Conservation (phyloP, 306 rosid genomes). For the Senna siamea region DNA sequence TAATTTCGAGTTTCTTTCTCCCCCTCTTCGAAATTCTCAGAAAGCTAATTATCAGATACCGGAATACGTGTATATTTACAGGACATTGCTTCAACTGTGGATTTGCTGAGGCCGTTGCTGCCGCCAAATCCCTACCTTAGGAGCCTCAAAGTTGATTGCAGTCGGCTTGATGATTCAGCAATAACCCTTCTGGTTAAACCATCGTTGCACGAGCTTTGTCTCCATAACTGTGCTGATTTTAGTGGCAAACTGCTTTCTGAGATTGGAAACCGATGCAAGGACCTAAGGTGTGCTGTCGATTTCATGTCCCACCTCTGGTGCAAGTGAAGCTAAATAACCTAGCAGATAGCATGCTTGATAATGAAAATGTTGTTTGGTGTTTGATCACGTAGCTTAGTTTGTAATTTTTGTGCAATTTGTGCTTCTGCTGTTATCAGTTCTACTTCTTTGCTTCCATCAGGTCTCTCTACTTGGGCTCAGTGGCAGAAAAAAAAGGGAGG, state of each 20-base stretch:
- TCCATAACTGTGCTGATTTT: constrained; percentile 81
- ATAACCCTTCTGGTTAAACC: constrained; percentile 63
- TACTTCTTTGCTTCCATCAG: constrained; percentile 54
- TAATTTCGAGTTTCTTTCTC: too few species aligned
- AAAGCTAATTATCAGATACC: background rate
- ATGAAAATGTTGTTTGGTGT: constrained; percentile 19
- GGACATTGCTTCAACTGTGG: constrained; percentile 75
- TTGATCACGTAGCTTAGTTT: constrained; percentile 14
- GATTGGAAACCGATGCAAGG: constrained; percentile 77
- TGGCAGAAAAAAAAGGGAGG: constrained; percentile 83
- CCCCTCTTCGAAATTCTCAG: too few species aligned
- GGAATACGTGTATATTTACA: constrained; percentile 23
- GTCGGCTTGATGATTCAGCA: constrained; percentile 77
- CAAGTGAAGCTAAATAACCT: background rate
- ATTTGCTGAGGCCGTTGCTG: constrained; percentile 67
- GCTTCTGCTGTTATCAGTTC: constrained; percentile 41
- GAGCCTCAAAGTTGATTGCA: constrained; percentile 74
- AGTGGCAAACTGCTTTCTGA: constrained; percentile 83
- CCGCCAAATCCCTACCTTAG: constrained; percentile 70
- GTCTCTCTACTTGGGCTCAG: constrained; percentile 90
- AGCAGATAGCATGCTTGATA: constrained; percentile 4
- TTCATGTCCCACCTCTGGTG: constrained; percentile 5
- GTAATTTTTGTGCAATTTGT: constrained; percentile 9
- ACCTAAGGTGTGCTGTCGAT: constrained; percentile 56
- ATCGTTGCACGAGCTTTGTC: constrained; percentile 69